Conservation (phyloP, 495 filamentous ascomycete species). For the Penicillium manginii region DNA sequence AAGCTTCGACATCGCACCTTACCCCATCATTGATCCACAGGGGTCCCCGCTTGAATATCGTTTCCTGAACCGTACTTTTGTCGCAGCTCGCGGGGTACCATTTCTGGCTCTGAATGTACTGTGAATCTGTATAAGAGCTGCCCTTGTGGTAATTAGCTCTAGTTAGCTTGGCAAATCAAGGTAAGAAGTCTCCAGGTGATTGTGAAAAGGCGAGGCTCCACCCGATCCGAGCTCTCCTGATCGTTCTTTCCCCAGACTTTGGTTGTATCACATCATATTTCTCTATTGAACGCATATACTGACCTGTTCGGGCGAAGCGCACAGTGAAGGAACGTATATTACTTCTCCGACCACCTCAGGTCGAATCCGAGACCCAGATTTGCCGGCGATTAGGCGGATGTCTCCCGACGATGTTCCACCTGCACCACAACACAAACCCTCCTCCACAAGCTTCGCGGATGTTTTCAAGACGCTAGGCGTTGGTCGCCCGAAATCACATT, state of each 20-base stretch:
- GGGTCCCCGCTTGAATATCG: slow-evolving; percentile 17
- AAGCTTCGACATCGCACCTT: not conserved
- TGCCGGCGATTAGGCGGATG: slow-evolving; percentile 41
- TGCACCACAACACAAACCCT: slow-evolving; percentile 39
- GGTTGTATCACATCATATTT: not conserved
- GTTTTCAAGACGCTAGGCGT: slow-evolving; percentile 52
- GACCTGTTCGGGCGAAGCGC: not conserved
- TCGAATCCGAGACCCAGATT: not conserved
- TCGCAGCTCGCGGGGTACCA: slow-evolving; percentile 12
- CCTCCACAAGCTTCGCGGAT: slow-evolving; percentile 48
- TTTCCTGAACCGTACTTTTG: slow-evolving; percentile 19
- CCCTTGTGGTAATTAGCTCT: slow-evolving; percentile 21
- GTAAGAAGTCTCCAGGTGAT: slow-evolving; percentile 12
- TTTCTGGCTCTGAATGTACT: slow-evolving; percentile 23
- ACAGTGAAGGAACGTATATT: slow-evolving; percentile 3
- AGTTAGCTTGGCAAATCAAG: not conserved
- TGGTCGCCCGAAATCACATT: slow-evolving; percentile 44
- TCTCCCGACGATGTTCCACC: slow-evolving; percentile 51
- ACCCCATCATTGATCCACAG: slow-evolving; percentile 13
- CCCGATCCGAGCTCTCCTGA: not conserved
- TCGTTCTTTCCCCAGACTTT: not conserved
- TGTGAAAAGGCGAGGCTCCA: not conserved
- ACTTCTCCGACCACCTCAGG: not conserved
- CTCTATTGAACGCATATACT: slow-evolving; percentile 8
- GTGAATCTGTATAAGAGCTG: slow-evolving; percentile 10